Base-by-base conservation (phyloP, 768 basidiomycete genomes). In the Solioccasus polychromus region DNA sequence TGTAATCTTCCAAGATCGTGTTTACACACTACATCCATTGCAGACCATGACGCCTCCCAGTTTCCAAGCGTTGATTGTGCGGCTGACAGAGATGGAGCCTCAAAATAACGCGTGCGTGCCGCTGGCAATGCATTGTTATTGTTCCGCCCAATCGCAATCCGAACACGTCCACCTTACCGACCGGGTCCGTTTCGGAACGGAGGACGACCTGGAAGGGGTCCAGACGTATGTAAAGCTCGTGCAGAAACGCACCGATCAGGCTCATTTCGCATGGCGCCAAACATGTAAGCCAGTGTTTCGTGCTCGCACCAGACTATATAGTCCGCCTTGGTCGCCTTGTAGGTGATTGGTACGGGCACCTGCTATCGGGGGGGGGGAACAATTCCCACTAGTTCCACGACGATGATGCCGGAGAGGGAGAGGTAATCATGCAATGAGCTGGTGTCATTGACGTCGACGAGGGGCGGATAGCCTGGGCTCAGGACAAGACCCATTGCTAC, bases 201-300 rank as follows among this genome's bases (percentile, higher is more conserved):
- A 58, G 55, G 17, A 67, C 51, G 3, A 68, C 60, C 22, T 63
- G 52, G 37, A 68, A 68, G 2, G 64, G 47, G 26, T 68, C 62
- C 2, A 63, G 67, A 6, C 61, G 59, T 1, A 53, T 54, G n/a
- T 60, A 53, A 15, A 68, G 58, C 18, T 66, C 61, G 18, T 45
- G 39, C 1, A 68, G 39, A 28, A 68, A 68, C 8, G 59, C 55
- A 67, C 1, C 34, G 23, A 41, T 66, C 60, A 1, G 39, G 53
- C 14, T 67, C 61, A 39, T 61, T 54, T 22, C 54, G 53, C 22
- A 68, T 20, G 5, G 66, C 68, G 2, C 68, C 66, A 23, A 68
- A 68, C 42, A 68, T 53, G 43, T 62, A 56, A 4, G 50, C 42
- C 8, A 66, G 54, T 2, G 14, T 9, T 26, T 64, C 54, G 15